Conservation (phyloP, 768 basidiomycete genomes). For the Mycena galopus region DNA sequence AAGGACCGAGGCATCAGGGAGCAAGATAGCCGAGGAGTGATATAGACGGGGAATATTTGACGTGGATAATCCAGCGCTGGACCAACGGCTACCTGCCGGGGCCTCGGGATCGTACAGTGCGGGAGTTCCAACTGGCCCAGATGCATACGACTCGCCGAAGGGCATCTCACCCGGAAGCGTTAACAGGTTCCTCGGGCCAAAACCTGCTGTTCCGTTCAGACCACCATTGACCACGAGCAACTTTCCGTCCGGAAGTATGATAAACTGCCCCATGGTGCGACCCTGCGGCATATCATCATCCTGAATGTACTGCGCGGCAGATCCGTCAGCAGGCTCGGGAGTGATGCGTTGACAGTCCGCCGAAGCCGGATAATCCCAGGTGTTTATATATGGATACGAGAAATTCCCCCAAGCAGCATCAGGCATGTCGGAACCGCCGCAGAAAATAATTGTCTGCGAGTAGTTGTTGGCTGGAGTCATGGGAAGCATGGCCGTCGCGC, state of each 20-base stretch:
- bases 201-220: constrained; percentile 76
- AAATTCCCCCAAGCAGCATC: constrained; percentile 84
- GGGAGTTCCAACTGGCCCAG: constrained; percentile 84
- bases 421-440: constrained; percentile 84
- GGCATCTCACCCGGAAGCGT: constrained; percentile 64
- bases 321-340: constrained; percentile 84
- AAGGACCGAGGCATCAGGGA: constrained; percentile 88
- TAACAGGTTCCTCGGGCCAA: constrained; percentile 61
- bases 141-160: constrained; percentile 77
- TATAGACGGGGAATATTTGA: constrained; percentile 86
- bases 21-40: constrained; percentile 90
- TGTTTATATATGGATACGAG: constrained; percentile 77
- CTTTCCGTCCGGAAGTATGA: constrained; percentile 83
- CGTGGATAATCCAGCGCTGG: constrained; percentile 69
- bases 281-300: constrained; percentile 84
- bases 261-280: constrained; percentile 95
- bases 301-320: constrained; percentile 68
- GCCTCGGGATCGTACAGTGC: constrained; percentile 86
- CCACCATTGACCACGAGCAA: constrained; percentile 90
- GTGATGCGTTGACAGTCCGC: constrained; percentile 86
- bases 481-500: constrained; percentile 90
- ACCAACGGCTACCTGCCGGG: constrained; percentile 82
- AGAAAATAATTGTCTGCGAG: constrained; percentile 87
- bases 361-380: constrained; percentile 78
- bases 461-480: constrained; percentile 93